Evolutionary conservation across 345 rosid genomes (phyloP), one percentile per base, ranked within the genome.

Genomic region (Populus nigra): DNA sequence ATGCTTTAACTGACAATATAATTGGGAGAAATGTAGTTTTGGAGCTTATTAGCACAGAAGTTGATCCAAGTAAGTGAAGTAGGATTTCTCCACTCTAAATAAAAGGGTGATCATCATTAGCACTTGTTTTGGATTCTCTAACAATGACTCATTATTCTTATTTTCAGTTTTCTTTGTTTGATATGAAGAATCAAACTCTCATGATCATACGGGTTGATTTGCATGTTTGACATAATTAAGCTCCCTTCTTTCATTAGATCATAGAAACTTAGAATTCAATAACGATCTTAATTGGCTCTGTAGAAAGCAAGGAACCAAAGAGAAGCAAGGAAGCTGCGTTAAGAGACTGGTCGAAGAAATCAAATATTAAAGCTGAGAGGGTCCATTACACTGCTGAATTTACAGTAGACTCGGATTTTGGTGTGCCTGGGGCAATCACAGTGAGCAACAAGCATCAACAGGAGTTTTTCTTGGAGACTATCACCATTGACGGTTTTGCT

Each of bases 301-400:
- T 53, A 95, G 99, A 84, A 81, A 91, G 94, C n/a, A 95, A 89
- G 72, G 88, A 73, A 75, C 88, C 97, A 47, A 93, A 88, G 94
- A 94, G 83, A 80, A 96, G 97, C 90, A 89, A 76, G 20, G 88
- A 84, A 50, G 96, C 97, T 45, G 92, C 80, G 66, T 77, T 96
- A 25, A 86, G 82, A 45, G 98, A 91, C 61, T 93, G 99, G 98
- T 94, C 97, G 22, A 85, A 92, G 89, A 94, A 94, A 76, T 77
- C 90, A 61, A 89, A 88, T 76, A 82, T 83, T 6, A 92, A 92
- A 81, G 90, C 92, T 1, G 99, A 96, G 78, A 87, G 86, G 75
- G 98, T 96, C 68, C 96, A 91, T 47, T 96, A 96, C 83, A 86
- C 89, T 17, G 97, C 97, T 39, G 98, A 94, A 73, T 92, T 96